phyloP scores from a whole-genome alignment of 495 filamentous ascomycete species.

The Penicillium bovifimosum region DNA sequence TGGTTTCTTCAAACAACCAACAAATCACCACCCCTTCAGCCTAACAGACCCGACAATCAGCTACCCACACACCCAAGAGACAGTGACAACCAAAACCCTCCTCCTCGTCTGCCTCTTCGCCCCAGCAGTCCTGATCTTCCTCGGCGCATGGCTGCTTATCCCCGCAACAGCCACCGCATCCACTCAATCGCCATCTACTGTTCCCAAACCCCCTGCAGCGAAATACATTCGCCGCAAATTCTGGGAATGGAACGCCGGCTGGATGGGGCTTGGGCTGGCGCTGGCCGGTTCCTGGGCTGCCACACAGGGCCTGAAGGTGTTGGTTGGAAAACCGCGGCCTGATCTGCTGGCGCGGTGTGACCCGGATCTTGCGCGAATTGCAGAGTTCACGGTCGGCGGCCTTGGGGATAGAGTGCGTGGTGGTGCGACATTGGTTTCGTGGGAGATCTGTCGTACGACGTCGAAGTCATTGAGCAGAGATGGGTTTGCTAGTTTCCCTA shows the following conservation, averaged over 20 bases:
- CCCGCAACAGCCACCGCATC: slow-evolving; percentile 24
- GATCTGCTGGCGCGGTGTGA: slow-evolving; percentile 59
- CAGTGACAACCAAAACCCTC: slow-evolving; percentile 48
- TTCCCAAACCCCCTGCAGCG: slow-evolving; percentile 20
- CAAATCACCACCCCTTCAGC: slow-evolving; percentile 44
- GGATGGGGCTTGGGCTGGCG: slow-evolving; percentile 56
- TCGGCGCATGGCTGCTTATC: slow-evolving; percentile 44
- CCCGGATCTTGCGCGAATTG: slow-evolving; percentile 45
- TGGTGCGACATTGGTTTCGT: slow-evolving; percentile 46
- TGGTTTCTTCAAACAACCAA: slow-evolving; percentile 34
- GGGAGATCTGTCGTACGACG: slow-evolving; percentile 47
- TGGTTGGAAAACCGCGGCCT: slow-evolving; percentile 60
- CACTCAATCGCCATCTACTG: neutral
- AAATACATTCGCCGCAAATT: slow-evolving; percentile 23
- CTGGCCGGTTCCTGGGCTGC: slow-evolving; percentile 52
- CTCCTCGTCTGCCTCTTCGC: slow-evolving; percentile 46
- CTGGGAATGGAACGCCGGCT: slow-evolving; percentile 64
- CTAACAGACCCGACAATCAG: slow-evolving; percentile 53
- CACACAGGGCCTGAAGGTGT: slow-evolving; percentile 57
- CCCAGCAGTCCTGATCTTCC: slow-evolving; percentile 48
- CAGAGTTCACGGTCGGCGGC: slow-evolving; percentile 42
- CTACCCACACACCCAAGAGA: slow-evolving; percentile 52
- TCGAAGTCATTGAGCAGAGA: slow-evolving; percentile 40
- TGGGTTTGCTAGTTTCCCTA: slow-evolving; percentile 64
- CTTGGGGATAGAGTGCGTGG: slow-evolving; percentile 40